A percentile compares a stretch with the other conserved stretches of the same genome.
phyloP scores from a whole-genome alignment of 768 basidiomycete species.

The Sporobolomyces phaffii region DNA sequence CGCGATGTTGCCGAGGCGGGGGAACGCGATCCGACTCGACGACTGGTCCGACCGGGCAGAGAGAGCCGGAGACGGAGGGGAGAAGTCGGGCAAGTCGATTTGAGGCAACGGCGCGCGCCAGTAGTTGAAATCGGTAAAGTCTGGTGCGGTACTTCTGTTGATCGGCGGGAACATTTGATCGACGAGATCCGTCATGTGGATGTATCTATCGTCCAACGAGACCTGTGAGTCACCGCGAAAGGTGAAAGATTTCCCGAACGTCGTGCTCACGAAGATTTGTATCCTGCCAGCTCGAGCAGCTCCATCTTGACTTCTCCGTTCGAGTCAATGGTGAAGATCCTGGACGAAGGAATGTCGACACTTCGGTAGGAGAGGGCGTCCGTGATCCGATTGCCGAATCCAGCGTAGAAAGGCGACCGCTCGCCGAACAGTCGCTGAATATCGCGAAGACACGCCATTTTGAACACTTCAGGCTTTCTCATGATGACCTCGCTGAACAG shows the following conservation, averaged over 20 bases:
- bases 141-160: slow-evolving; percentile 67
- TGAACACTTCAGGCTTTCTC: slow-evolving; percentile 99
- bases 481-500: slow-evolving; percentile 83
- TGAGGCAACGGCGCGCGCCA: slow-evolving; percentile 81
- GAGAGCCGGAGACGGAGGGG: slow-evolving; percentile 78
- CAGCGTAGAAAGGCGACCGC: slow-evolving; percentile 74
- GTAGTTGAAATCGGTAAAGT: slow-evolving; percentile 94
- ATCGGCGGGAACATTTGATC: slow-evolving; percentile 99
- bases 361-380: slow-evolving; percentile 96
- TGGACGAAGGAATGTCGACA: slow-evolving; percentile 84
- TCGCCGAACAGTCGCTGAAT: slow-evolving; percentile 80
- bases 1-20: slow-evolving; percentile 44
- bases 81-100: slow-evolving; percentile 51
- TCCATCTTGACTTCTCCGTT: slow-evolving; percentile 95
- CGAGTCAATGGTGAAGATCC: slow-evolving; percentile 93
- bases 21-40: slow-evolving; percentile 50
- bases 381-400: slow-evolving; percentile 96
- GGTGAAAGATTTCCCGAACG: background rate
- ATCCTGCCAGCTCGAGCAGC: slow-evolving; percentile 88
- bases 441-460: slow-evolving; percentile 96
- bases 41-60: slow-evolving; percentile 76
- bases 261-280: slow-evolving; percentile 77
- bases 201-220: slow-evolving; percentile 58
- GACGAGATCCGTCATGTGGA: slow-evolving; percentile 98
- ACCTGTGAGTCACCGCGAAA: background rate